phyloP scores from a whole-genome alignment of 148 eudicot species.

The Pharnaceum exiguum region DNA sequence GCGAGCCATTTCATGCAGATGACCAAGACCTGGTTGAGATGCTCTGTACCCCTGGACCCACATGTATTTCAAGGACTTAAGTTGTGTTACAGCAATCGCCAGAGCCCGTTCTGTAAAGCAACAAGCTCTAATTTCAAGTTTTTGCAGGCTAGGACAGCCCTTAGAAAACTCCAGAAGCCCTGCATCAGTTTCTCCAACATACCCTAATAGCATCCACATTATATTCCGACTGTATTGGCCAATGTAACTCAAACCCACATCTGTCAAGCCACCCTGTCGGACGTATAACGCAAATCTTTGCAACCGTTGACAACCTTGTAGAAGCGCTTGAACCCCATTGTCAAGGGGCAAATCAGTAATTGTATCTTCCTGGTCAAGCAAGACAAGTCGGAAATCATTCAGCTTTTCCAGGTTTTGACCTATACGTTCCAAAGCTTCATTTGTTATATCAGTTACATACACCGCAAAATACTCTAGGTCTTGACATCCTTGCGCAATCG shows the following conservation, averaged over 20 bases:
- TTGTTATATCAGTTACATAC: conserved; percentile 78
- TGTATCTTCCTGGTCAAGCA: conserved; percentile 64
- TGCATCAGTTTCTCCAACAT: conserved; percentile 72
- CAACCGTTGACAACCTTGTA: conserved; percentile 65
- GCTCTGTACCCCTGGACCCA: conserved; percentile 92
- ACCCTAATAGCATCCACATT: conserved; percentile 92
- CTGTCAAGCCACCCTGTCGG: conserved; percentile 74
- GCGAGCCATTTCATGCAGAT: conserved; percentile 49
- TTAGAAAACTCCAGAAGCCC: conserved; percentile 70
- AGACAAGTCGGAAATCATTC: conserved; percentile 74
- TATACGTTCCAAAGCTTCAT: conserved; percentile 57
- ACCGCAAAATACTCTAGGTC: conserved; percentile 80
- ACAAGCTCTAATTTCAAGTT: conserved; percentile 85
- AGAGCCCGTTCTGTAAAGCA: conserved; percentile 73
- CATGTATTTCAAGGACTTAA: conserved; percentile 64
- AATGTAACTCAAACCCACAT: conserved; percentile 66
- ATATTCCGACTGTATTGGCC: conserved; percentile 70
- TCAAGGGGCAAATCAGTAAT: conserved; percentile 91
- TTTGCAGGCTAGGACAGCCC: conserved; percentile 83
- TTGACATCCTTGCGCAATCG: conserved; percentile 73
- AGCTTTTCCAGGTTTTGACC: conserved; percentile 58
- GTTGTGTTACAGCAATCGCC: conserved; percentile 46
- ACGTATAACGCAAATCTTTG: conserved; percentile 81
- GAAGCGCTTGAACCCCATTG: conserved; percentile 69
- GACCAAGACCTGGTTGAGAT: conserved; percentile 31